Conservation (phyloP, 2,329 filamentous ascomycete species). For the Ophiostoma ulmi region DNA sequence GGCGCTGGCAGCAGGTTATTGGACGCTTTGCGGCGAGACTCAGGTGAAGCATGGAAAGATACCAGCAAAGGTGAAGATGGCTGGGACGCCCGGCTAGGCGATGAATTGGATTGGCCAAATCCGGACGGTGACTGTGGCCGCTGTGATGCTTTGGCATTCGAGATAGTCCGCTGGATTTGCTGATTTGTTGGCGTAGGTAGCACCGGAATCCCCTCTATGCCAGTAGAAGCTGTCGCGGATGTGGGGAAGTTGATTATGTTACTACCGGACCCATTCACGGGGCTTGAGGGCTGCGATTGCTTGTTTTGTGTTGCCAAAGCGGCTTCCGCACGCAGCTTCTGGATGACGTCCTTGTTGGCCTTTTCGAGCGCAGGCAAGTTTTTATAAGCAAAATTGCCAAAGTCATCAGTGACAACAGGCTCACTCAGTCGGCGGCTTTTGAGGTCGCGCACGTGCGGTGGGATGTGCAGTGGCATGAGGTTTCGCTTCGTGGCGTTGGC, state of each 20-base stretch:
- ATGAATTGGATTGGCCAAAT: slow-evolving; percentile 73
- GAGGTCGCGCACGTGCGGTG: slow-evolving; percentile 87
- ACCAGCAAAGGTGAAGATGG: slow-evolving; percentile 90
- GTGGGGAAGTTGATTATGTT: neutral
- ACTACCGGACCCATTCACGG: slow-evolving; percentile 34
- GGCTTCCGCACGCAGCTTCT: slow-evolving; percentile 88
- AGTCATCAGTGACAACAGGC: slow-evolving; percentile 82
- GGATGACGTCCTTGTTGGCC: slow-evolving; percentile 97
- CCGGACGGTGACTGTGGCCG: slow-evolving; percentile 83
- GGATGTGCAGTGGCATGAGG: slow-evolving; percentile 92
- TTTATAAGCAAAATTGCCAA: slow-evolving; percentile 95
- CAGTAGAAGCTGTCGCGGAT: slow-evolving; percentile 54
- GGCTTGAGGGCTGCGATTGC: slow-evolving; percentile 39
- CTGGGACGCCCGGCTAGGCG: slow-evolving; percentile 73
- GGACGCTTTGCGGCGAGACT: slow-evolving; percentile 81
- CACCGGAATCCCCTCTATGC: slow-evolving; percentile 80
- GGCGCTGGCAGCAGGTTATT: slow-evolving; percentile 73
- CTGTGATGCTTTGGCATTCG: slow-evolving; percentile 70
- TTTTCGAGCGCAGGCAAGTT: slow-evolving; percentile 95
- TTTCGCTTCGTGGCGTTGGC: slow-evolving; percentile 84
- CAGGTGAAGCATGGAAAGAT: slow-evolving; percentile 82
- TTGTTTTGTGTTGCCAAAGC: slow-evolving; percentile 67
- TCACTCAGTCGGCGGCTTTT: slow-evolving; percentile 86
- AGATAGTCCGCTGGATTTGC: slow-evolving; percentile 74
- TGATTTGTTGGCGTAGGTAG: slow-evolving; percentile 51